Base-by-base conservation (phyloP, 805 yeast genomes). In the Kodamaea hsintzibuensis region DNA sequence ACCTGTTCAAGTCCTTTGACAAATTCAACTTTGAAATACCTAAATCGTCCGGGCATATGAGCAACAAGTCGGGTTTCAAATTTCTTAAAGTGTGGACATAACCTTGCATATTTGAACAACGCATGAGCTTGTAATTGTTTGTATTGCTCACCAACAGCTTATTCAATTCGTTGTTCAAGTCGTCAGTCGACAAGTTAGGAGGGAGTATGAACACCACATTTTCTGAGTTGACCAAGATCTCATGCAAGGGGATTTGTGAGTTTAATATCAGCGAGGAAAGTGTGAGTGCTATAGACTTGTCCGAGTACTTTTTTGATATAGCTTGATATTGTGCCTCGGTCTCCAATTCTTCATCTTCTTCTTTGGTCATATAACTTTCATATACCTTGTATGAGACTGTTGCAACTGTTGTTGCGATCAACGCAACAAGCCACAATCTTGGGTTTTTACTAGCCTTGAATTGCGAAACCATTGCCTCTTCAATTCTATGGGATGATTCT, bases 181-280 rank as follows among this genome's bases (percentile, higher is more conserved):
- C 80, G 33, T 74, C 78, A 27, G 71, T 61, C 10, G 72, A 68
- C 25, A 76, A 64, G 51, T 75, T 69, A 2, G 80, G 80, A 5
- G 80, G 79, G 27, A 76, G 67, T 47, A 76, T 76, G 57, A 76
- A 76, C 7, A 77, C 72, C 39, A 76, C 74, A 57, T 76, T 76
- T 30, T 71, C 75, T 1, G 71, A 61, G 30, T 68, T 70, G 51
- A 67, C 53, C 45, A 76, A 62, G 14, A 75, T 74, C 17, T 75
- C 78, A 53, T 70, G 62, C 50, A 76, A 64, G 2, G 79, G 79
- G 25, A 74, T 60, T 47, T 66, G 60, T 47, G 71, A 65, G 51
- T 64, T 68, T 54, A 76, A 61, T n/a, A 76, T 71, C 27, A 76
- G 69, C 50, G 74, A 74, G 46, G 76, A 73, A 44, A 76, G 68